Percentiles rank a stretch among this genome's conserved stretches.
phyloP scores from a whole-genome alignment of 2,329 filamentous ascomycete genomes.

The Penicillium sp. region DNA sequence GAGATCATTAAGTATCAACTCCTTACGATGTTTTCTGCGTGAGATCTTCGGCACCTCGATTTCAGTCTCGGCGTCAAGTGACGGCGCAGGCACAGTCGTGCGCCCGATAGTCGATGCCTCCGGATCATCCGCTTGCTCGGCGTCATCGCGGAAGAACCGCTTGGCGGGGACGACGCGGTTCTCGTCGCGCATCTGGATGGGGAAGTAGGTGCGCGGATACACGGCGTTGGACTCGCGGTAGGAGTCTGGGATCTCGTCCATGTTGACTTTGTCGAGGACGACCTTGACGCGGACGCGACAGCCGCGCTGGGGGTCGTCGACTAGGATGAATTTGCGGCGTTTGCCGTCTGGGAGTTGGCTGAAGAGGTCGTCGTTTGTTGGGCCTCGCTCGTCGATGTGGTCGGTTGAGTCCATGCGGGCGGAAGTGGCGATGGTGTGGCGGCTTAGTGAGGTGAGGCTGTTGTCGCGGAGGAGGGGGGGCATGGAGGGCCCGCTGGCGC shows the following conservation, averaged over 20 bases:
- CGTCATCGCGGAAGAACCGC: constrained; percentile 71
- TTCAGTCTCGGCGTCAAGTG: constrained; percentile 70
- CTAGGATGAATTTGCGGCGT: constrained; percentile 93
- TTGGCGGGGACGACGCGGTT: constrained; percentile 68
- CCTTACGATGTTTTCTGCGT: constrained; percentile 69
- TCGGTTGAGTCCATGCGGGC: constrained; percentile 25
- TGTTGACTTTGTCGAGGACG: constrained; percentile 88
- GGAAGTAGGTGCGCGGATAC: constrained; percentile 87
- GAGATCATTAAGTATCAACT: constrained; percentile 88
- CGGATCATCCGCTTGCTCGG: constrained; percentile 54
- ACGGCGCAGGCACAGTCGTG: constrained; percentile 59
- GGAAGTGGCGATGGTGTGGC: constrained; percentile 37
- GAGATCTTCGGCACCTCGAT: constrained; percentile 74
- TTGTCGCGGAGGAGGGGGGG: constrained; percentile 61
- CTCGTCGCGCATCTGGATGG: constrained; percentile 86
- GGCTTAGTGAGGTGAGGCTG: constrained; percentile 48
- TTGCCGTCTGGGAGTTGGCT: constrained; percentile 86
- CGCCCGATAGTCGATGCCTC: constrained; percentile 40
- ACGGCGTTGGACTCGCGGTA: constrained; percentile 89
- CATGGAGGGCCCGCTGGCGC: constrained; percentile 58
- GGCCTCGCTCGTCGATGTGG: constrained; percentile 31
- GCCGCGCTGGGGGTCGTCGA: constrained; percentile 82
- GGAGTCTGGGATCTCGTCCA: constrained; percentile 92
- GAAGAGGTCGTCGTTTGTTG: constrained; percentile 67
- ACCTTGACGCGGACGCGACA: constrained; percentile 84